Percentiles rank a stretch among this genome's conserved stretches.
phyloP scores from a whole-genome alignment of 164 flowering plant species.

The Chloranthus sessilifolius region DNA sequence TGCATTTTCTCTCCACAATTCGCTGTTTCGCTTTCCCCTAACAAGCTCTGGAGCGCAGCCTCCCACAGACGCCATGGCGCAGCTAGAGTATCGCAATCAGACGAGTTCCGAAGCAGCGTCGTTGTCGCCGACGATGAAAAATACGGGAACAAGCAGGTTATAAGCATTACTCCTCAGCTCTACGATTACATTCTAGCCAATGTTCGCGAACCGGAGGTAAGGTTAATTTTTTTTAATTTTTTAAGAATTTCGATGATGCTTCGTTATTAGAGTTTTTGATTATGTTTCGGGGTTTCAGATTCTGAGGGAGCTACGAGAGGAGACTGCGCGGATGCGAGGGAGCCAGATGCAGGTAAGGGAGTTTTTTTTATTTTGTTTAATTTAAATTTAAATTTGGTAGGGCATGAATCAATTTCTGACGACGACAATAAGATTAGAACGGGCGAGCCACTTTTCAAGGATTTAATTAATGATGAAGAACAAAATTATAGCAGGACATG shows the following conservation, averaged over 20 bases:
- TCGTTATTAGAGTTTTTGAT: neutral
- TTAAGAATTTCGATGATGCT: neutral
- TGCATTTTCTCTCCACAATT: too few species aligned
- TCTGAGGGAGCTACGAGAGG: slow-evolving; percentile 57
- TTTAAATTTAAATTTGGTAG: too few species aligned
- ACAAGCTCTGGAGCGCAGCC: too few species aligned
- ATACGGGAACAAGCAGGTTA: slow-evolving; percentile 27
- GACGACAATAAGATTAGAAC: too few species aligned
- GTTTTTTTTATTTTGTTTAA: too few species aligned
- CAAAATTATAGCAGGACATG: too few species aligned
- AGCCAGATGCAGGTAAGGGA: slow-evolving; percentile 37
- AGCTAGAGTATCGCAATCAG: slow-evolving; percentile 6
- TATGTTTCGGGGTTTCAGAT: slow-evolving; percentile 15
- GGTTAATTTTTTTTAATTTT: neutral
- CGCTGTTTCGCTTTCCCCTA: too few species aligned
- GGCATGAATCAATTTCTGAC: too few species aligned
- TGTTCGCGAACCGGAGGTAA: slow-evolving; percentile 32
- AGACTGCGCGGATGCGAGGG: slow-evolving; percentile 66
- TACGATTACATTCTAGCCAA: slow-evolving; percentile 27
- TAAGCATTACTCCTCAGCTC: slow-evolving; percentile 28
- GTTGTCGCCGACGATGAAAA: slow-evolving; percentile 13
- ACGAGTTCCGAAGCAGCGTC: slow-evolving; percentile 1
- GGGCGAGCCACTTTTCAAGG: too few species aligned
- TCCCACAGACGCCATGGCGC: neutral
- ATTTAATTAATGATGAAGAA: too few species aligned